Base-by-base conservation (phyloP, 148 eudicot species). In the Linanthus parryae region DNA sequence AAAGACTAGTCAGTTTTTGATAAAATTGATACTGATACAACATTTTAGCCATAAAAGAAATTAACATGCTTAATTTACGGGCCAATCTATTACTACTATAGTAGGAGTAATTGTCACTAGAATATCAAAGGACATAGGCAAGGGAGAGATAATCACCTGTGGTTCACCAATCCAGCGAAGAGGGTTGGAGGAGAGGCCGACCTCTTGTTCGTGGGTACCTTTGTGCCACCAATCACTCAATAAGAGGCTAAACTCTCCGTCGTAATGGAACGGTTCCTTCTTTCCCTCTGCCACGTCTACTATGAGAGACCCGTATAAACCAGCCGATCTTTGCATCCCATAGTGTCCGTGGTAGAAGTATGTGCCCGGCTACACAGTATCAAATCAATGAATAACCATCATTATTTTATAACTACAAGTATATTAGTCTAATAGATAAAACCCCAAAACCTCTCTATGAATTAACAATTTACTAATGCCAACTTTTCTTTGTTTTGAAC, bases 321-420 rank as follows among this genome's bases (percentile, higher is more conserved):
- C 95, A 23, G 91, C 90, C 44, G 90, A 77, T 65, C 95, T 72
- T 66, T 86, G 95, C 95, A 86, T 80, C 36, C 95, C 90, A 50
- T 75, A 82, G 61, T 86, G 95, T 54, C 95, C 95, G 59, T 86
- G 95, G 66, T 86, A 86, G 55, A 80, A 86, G 54, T 77, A 80
- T 58, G 95, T 86, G 6, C 90, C 90, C 7, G 76, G 74, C 95
- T 86, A 48, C 76, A 74, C n/a, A n/a, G n/a, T n/a, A n/a, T n/a
- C n/a, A n/a, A n/a, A n/a, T n/a, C n/a, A n/a, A n/a, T n/a, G n/a
- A n/a, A n/a, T n/a, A n/a, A n/a, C n/a, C n/a, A n/a, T n/a, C n/a
- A n/a, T n/a, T n/a, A n/a, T n/a, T n/a, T n/a, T n/a, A n/a, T n/a
- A n/a, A n/a, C n/a, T n/a, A n/a, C n/a, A n/a, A n/a, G n/a, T n/a